Percentiles rank a stretch among this genome's conserved stretches.
These are phyloP conservation scores for Borealophlyctis nickersoniae DNA, from an alignment of 192 early-diverging fungal genomes.

Conservation along the genomic window DNA sequence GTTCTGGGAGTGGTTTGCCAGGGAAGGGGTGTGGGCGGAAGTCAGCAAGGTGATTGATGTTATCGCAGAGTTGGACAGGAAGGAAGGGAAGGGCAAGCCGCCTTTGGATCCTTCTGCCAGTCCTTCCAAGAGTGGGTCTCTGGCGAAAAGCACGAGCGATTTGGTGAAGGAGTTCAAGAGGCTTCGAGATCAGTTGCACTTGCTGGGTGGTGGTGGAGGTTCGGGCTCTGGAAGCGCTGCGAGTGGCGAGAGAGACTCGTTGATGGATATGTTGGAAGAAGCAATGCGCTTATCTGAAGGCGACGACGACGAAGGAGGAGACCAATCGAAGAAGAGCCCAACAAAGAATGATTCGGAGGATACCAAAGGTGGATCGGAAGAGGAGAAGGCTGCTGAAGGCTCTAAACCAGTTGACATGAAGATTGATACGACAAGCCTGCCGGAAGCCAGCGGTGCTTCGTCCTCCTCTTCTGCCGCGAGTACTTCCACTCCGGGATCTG, in stretches of 20 bases:
- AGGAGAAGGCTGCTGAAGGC: not conserved
- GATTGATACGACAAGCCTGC: not conserved
- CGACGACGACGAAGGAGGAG: not conserved
- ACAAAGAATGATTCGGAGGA: not conserved
- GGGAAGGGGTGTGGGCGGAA: conserved; percentile 73
- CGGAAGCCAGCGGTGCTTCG: not conserved
- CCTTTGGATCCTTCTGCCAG: not conserved
- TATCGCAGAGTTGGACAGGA: conserved; percentile 4
- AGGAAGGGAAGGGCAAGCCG: not conserved
- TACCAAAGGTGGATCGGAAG: not conserved
- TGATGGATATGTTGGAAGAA: conserved; percentile 2
- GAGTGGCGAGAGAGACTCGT: not conserved
- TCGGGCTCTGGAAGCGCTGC: not conserved
- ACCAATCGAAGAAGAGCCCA: not conserved
- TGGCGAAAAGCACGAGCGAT: conserved; percentile 5
- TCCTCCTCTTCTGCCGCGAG: not conserved
- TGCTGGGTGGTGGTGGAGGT: not conserved
- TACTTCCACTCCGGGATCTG: not conserved
- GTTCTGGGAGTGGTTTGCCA: conserved; percentile 58
- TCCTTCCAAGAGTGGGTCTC: not conserved
- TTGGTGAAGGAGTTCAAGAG: conserved; percentile 30
- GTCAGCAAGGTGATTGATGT: conserved; percentile 46
- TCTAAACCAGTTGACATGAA: not conserved
- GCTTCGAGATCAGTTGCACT: conserved; percentile 24
- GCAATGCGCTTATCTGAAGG: not conserved